Conservation (phyloP, 75 land plant species). For the Gnetum montanum region DNA sequence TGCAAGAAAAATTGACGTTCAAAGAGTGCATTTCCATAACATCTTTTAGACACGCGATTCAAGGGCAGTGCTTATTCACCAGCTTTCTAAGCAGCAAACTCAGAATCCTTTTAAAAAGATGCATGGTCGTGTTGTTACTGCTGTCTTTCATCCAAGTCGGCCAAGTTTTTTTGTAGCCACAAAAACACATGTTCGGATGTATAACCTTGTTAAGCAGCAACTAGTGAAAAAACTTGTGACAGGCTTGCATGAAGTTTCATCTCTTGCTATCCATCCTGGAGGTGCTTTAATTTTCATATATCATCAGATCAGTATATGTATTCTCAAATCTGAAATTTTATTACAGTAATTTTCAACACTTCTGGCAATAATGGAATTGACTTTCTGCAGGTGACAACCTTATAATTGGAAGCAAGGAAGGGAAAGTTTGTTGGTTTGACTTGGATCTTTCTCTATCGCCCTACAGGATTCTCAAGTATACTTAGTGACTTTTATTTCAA, state of each 20-base stretch:
- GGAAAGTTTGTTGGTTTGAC: conserved; percentile 93
- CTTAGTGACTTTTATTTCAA: background rate
- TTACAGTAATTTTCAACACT: background rate
- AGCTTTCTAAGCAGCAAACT: conserved; percentile 79
- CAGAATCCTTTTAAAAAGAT: conserved; percentile 73
- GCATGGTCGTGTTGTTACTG: conserved; percentile 73
- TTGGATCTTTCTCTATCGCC: conserved; percentile 88
- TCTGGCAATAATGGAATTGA: conserved; percentile 1
- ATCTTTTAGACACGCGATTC: conserved; percentile 54
- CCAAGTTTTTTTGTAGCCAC: conserved; percentile 77
- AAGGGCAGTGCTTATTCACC: conserved; percentile 83
- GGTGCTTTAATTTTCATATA: no score
- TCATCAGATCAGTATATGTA: background rate
- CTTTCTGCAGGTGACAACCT: conserved; percentile 69
- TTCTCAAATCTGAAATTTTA: background rate
- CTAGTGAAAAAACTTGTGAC: conserved; percentile 81
- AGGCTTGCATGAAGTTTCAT: conserved; percentile 75
- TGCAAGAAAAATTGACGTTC: no score
- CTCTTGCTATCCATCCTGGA: conserved; percentile 86
- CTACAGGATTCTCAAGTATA: conserved; percentile 61
- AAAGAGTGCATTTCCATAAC: conserved; percentile 35
- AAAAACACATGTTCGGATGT: conserved; percentile 79
- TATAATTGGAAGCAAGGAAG: conserved; percentile 81
- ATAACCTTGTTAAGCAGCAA: conserved; percentile 72
- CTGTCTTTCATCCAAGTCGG: conserved; percentile 74